Percentiles rank a stretch among this genome's conserved stretches.
These are phyloP conservation scores for Epichloe sp. DNA, from an alignment of 2,329 filamentous ascomycete genomes.

Conservation along the genomic window DNA sequence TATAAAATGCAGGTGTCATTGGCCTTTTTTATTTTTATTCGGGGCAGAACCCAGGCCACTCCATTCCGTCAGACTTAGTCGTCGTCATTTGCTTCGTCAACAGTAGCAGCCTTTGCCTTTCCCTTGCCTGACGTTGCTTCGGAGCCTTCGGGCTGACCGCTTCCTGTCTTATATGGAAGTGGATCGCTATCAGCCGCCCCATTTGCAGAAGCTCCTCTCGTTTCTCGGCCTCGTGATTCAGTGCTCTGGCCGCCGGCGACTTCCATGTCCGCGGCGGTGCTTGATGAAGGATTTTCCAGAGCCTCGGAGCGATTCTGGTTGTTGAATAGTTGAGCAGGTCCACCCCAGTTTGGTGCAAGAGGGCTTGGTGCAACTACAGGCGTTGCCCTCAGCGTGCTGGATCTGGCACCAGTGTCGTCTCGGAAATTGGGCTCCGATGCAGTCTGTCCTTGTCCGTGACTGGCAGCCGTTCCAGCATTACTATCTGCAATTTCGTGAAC, in stretches of 20 bases:
- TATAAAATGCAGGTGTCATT: neutral
- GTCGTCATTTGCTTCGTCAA: slow-evolving; percentile 31
- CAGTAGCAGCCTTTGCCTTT: slow-evolving; percentile 32
- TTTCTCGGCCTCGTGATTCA: neutral
- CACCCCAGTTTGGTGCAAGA: slow-evolving; percentile 37
- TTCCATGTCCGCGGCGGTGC: neutral
- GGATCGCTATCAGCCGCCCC: neutral
- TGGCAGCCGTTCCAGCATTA: neutral
- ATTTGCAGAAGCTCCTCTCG: neutral
- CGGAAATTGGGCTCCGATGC: neutral
- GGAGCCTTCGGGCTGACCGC: neutral
- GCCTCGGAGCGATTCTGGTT: slow-evolving; percentile 16
- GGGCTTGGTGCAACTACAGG: slow-evolving; percentile 35
- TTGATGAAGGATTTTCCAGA: slow-evolving; percentile 8
- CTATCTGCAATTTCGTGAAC: neutral
- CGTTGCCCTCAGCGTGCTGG: slow-evolving; percentile 10
- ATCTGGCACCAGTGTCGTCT: neutral
- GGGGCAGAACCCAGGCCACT: too few relatives aligned
- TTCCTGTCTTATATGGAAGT: neutral
- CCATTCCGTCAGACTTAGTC: slow-evolving; percentile 7
- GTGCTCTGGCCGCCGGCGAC: neutral
- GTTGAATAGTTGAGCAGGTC: slow-evolving; percentile 34
- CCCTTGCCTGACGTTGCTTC: slow-evolving; percentile 19
- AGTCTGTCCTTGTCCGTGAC: neutral
- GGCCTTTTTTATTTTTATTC: neutral